These are phyloP conservation scores for Chalaropsis thielavioides DNA, from an alignment of 2,329 filamentous ascomycete genomes.

Conservation along the genomic window DNA sequence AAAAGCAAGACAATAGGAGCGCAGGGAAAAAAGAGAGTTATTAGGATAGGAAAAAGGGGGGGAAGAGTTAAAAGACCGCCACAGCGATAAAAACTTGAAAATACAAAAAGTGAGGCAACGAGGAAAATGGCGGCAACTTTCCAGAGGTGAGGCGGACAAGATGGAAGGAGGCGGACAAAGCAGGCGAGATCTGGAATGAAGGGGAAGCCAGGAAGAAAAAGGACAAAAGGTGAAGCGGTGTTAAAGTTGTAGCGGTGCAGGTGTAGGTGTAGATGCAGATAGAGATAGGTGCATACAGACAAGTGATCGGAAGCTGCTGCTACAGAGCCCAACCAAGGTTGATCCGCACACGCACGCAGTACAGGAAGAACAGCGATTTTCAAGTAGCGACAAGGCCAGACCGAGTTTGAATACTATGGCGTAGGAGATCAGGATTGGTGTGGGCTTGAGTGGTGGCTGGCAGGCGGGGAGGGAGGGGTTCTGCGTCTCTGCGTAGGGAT, in stretches of 20 bases:
- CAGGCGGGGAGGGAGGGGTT: slow-evolving; percentile 4
- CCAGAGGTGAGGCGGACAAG: background rate
- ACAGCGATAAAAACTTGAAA: background rate
- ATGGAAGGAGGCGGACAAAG: background rate
- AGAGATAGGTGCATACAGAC: background rate
- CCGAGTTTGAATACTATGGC: background rate
- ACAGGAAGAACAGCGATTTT: background rate
- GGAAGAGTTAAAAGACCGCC: background rate
- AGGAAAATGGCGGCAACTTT: slow-evolving; percentile 7
- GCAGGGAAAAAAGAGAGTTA: background rate
- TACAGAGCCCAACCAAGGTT: background rate
- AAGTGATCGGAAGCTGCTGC: background rate
- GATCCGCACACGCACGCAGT: background rate
- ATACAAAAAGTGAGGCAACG: slow-evolving; percentile 1
- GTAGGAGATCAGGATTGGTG: background rate
- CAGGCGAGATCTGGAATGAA: background rate
- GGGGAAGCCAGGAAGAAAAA: slow-evolving; percentile 1
- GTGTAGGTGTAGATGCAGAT: background rate
- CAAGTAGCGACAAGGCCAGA: background rate
- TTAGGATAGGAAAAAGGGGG: background rate
- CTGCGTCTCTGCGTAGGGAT: background rate
- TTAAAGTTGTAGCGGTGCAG: slow-evolving; percentile 6
- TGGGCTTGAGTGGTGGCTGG: slow-evolving; percentile 5
- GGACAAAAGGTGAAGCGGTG: background rate
- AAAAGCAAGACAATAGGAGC: background rate